These are phyloP conservation scores for Lasiodiplodia hormozganensis DNA, from an alignment of 2,329 filamentous ascomycete species.

Conservation along the genomic window DNA sequence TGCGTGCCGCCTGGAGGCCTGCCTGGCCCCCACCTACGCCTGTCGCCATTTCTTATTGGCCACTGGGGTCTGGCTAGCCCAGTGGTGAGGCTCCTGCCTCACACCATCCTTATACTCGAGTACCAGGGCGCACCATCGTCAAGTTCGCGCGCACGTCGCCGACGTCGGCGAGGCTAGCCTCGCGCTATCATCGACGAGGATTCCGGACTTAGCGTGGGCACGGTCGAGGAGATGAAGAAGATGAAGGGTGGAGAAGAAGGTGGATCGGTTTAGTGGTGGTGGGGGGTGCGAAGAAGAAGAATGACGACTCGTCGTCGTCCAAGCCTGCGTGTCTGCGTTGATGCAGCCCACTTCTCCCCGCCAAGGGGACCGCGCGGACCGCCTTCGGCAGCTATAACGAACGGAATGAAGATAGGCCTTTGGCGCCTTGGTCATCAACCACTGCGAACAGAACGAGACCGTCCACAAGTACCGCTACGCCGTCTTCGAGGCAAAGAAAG, in stretches of 20 bases:
- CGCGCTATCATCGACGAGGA: constrained; percentile 45
- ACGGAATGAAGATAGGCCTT: too few species aligned
- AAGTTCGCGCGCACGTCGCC: constrained; percentile 76
- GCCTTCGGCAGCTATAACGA: too few species aligned
- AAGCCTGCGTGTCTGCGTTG: too few species aligned
- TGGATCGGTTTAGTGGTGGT: constrained; percentile 3
- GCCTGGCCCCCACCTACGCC: constrained; percentile 61
- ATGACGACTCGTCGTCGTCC: too few species aligned
- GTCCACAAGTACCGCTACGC: constrained; percentile 76
- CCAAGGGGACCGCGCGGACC: too few species aligned
- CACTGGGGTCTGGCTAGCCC: too few species aligned
- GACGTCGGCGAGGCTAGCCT: constrained; percentile 75
- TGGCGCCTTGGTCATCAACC: constrained; percentile 59
- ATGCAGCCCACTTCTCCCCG: too few species aligned
- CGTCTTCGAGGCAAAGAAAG: constrained; percentile 74
- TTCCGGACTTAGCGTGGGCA: constrained; percentile 55
- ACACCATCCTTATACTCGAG: constrained; percentile 76
- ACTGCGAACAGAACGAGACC: constrained; percentile 90
- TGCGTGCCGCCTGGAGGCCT: too few species aligned
- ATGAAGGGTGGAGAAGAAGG: constrained; percentile 12
- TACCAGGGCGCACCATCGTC: constrained; percentile 84
- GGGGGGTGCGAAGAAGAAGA: too few species aligned
- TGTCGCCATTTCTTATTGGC: constrained; percentile 71
- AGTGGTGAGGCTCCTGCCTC: too few species aligned
- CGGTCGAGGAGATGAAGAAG: constrained; percentile 58